A percentile compares a stretch with the other conserved stretches of the same genome.
These are phyloP conservation scores for Sicyos baderoa DNA, from an alignment of 306 rosid genomes.

Conservation along the genomic window DNA sequence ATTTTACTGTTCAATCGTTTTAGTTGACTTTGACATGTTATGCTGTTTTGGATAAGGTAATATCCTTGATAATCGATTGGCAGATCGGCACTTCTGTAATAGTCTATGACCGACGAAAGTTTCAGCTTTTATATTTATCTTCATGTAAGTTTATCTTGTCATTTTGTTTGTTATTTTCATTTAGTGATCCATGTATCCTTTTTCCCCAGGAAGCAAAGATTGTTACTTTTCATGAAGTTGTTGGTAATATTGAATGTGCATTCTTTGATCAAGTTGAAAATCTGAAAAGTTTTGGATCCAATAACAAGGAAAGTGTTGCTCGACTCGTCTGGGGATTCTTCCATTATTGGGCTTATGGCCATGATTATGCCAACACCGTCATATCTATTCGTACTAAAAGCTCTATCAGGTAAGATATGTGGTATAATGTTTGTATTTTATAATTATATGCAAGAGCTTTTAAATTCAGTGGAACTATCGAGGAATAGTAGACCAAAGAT, in stretches of 20 bases:
- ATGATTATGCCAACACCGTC: slow-evolving; percentile 74
- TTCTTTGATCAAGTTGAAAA: slow-evolving; percentile 72
- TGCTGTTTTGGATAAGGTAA: background rate
- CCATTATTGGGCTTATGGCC: slow-evolving; percentile 89
- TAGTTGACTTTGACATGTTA: background rate
- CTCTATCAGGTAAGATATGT: slow-evolving; percentile 50
- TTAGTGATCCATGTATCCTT: background rate
- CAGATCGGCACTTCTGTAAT: background rate
- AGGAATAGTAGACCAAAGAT: background rate
- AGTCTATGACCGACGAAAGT: background rate
- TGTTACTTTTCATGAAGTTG: slow-evolving; percentile 51
- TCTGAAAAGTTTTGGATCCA: slow-evolving; percentile 50
- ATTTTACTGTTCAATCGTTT: background rate
- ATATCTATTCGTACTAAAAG: slow-evolving; percentile 82
- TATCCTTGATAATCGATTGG: background rate
- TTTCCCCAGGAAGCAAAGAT: slow-evolving; percentile 46
- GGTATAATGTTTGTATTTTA: background rate
- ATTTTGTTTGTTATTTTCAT: background rate
- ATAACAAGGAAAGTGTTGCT: slow-evolving; percentile 64
- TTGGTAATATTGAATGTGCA: slow-evolving; percentile 61
- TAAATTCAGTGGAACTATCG: background rate
- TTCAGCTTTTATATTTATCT: background rate
- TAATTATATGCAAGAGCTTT: background rate
- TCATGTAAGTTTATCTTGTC: background rate
- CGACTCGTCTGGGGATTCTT: slow-evolving; percentile 92